Base-by-base conservation (phyloP, 345 rosid genomes). In the Syzygium jambos region DNA sequence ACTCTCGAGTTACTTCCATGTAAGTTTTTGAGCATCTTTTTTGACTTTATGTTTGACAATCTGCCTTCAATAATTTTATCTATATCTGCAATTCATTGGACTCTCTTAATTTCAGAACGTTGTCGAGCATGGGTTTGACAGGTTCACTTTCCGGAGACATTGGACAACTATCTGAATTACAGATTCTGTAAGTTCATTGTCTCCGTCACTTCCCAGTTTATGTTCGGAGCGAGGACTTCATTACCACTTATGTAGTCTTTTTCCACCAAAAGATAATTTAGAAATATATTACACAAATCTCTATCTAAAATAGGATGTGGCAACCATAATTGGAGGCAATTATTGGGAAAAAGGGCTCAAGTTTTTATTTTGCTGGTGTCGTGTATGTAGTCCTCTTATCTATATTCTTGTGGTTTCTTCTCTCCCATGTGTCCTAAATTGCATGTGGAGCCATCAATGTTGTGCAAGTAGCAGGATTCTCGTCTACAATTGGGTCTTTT, bases 111-210 rank as follows among this genome's bases (percentile, higher is more conserved):
- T 92, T 86, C 94, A 98, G 99, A 93, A 89, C 90, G 53, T 84
- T 98, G 88, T 89, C 95, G 25, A 91, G 89, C 91, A 91, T 93
- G 89, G 88, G 91, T 84, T 87, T 98, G 91, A 86, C 68, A 54
- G 99, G 99, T 73, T 38, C 15, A 46, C 93, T 98, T 22, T 38
- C 93, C 1, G 92, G 92, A 51, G 98, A 98, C 87, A 91, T 98
- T 46, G 83, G 93, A 57, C 14, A 59, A 38, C 87, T 98, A 88
- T 23, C 96, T 7, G 98, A 96, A 85, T 87, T 98, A 53, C 92
- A 59, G 87, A 91, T 92, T 65, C 88, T 97, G 99, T 96, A 93
- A 27, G 97, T 91, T 30, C 61, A 38, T 25, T 10, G 49, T 38
- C 25, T 1, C 49, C 38, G 43, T 41, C 49, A 3, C 80, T 10